Percentiles rank a stretch among this genome's conserved stretches.
phyloP scores from a whole-genome alignment of 805 yeast species.

The Candida nanaspora region DNA sequence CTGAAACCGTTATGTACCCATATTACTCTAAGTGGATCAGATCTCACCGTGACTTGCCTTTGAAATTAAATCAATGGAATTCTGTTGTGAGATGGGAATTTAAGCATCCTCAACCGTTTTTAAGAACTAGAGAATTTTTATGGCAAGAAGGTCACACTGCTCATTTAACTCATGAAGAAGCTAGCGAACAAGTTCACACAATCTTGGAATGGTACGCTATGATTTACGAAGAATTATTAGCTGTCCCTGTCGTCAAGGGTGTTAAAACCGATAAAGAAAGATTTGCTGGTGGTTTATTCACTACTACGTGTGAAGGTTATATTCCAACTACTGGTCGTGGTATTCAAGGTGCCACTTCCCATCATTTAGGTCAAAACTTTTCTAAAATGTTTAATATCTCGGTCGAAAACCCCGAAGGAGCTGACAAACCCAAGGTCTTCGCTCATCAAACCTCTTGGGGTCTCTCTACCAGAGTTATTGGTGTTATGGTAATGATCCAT shows the following conservation, averaged over 20 bases:
- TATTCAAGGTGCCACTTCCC: slow-evolving; percentile 98
- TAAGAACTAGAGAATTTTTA: slow-evolving; percentile 96
- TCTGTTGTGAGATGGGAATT: slow-evolving; percentile 99
- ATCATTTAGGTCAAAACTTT: slow-evolving; percentile 95
- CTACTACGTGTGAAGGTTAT: slow-evolving; percentile 94
- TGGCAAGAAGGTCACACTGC: slow-evolving; percentile 99
- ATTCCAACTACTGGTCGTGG: slow-evolving; percentile 99
- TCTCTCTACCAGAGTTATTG: slow-evolving; percentile 94
- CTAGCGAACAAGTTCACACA: slow-evolving; percentile 74
- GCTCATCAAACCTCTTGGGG: slow-evolving; percentile 99
- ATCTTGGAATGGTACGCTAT: slow-evolving; percentile 82
- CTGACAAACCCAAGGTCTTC: slow-evolving; percentile 74
- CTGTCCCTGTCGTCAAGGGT: slow-evolving; percentile 96
- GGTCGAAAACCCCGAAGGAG: slow-evolving; percentile 92
- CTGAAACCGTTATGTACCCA: slow-evolving; percentile 99
- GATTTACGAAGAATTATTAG: slow-evolving; percentile 84
- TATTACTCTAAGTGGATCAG: slow-evolving; percentile 99
- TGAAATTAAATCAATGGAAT: slow-evolving; percentile 97
- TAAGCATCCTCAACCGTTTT: slow-evolving; percentile 98
- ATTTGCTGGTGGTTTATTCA: slow-evolving; percentile 95
- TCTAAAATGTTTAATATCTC: slow-evolving; percentile 96
- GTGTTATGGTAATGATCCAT: slow-evolving; percentile 99
- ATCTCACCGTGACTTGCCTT: slow-evolving; percentile 95
- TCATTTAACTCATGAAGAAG: slow-evolving; percentile 76
- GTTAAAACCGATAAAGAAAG: slow-evolving; percentile 94